Conservation (phyloP, 2,329 filamentous ascomycete species). For the Cladobotryum mycophilum region DNA sequence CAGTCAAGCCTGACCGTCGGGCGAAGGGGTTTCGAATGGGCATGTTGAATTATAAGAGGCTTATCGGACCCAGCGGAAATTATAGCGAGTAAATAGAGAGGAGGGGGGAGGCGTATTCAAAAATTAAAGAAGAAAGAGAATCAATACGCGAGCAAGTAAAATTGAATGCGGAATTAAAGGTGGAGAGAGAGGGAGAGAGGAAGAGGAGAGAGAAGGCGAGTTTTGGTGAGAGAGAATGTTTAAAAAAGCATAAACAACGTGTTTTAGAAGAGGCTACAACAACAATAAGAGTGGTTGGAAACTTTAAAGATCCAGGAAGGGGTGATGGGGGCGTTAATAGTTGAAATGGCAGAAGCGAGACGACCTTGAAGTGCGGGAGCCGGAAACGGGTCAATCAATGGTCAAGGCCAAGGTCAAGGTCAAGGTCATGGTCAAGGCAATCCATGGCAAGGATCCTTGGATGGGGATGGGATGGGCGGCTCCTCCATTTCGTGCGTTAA, state of each 20-base stretch:
- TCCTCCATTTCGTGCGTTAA: too few species aligned
- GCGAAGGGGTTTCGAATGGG: constrained; percentile 68
- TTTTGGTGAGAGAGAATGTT: not conserved
- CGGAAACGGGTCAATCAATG: too few species aligned
- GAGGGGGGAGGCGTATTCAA: not conserved
- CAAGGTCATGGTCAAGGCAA: too few species aligned
- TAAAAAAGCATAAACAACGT: not conserved
- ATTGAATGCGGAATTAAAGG: not conserved
- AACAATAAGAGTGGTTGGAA: too few species aligned
- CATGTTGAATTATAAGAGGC: constrained; percentile 36
- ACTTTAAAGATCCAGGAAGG: too few species aligned
- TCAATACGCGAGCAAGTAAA: not conserved
- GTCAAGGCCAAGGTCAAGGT: too few species aligned
- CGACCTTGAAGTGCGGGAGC: too few species aligned
- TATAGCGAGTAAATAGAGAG: not conserved
- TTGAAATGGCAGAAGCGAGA: too few species aligned
- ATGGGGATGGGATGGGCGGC: too few species aligned
- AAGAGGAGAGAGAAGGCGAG: not conserved
- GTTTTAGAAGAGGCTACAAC: too few species aligned
- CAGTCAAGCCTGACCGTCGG: constrained; percentile 46
- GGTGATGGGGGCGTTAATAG: too few species aligned
- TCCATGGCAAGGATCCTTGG: too few species aligned
- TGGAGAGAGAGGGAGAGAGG: not conserved
- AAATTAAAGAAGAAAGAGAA: not conserved
- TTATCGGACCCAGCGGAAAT: not conserved